Evolutionary conservation across 345 rosid genomes (phyloP).

Genomic region (Psidium guajava): DNA sequence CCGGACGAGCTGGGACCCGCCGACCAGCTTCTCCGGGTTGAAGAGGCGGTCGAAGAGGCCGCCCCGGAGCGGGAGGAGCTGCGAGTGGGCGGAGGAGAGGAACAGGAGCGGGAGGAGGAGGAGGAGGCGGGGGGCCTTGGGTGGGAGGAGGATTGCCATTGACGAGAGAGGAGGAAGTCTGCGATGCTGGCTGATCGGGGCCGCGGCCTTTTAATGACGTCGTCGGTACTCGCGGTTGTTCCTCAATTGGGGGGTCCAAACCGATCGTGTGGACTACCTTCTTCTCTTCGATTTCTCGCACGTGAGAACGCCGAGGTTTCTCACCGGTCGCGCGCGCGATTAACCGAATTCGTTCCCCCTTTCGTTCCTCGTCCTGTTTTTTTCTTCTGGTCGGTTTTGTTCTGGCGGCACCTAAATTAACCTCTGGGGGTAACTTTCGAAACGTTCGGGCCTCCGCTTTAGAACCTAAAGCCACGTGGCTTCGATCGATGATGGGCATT

Average conservation of each 20-base stretch:
- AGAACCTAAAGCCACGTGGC: neutral
- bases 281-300: neutral
- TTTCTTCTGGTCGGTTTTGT: neutral
- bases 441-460: neutral
- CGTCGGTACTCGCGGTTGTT: neutral
- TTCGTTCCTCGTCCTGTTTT: neutral
- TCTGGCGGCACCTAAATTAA: neutral
- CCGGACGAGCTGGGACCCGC: neutral
- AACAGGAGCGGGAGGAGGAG: conserved; percentile 12
- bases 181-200: neutral
- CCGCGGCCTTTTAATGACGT: neutral
- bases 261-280: neutral
- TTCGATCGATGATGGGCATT: neutral
- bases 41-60: neutral
- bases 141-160: neutral
- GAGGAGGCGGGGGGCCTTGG: neutral
- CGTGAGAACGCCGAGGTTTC: neutral
- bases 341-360: neutral
- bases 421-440: neutral
- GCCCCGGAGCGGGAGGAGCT: neutral
- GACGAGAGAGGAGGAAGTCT: neutral
- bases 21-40: neutral
- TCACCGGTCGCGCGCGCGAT: neutral
- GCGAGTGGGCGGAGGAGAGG: conserved; percentile 2
- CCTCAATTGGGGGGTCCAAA: neutral